Conservation (phyloP, 345 rosid species). For the Melastoma malabathricum region DNA sequence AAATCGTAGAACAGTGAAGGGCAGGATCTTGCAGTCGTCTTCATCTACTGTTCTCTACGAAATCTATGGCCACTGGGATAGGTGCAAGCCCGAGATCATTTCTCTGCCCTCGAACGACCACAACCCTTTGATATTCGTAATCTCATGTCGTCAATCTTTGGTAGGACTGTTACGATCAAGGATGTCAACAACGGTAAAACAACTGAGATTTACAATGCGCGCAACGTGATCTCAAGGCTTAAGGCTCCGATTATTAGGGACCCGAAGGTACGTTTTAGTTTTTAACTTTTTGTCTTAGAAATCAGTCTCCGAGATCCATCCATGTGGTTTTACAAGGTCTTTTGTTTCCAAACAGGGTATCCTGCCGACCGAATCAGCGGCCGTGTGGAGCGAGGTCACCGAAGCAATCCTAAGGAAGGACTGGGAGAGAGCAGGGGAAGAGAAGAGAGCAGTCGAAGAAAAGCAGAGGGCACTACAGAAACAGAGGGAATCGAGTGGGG, state of each 20-base stretch:
- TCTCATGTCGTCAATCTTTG: not conserved
- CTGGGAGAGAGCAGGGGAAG: conserved; percentile 66
- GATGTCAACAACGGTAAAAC: conserved; percentile 33
- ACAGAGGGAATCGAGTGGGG: conserved; percentile 30
- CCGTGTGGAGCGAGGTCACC: conserved; percentile 65
- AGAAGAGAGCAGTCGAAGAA: conserved; percentile 52
- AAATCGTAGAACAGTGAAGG: conserved; percentile 38
- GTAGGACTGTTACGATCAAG: conserved; percentile 51
- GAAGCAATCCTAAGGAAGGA: conserved; percentile 37
- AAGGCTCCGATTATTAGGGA: conserved; percentile 48
- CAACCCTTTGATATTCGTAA: not conserved
- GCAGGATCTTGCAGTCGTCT: conserved; percentile 44
- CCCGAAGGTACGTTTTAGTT: conserved; percentile 26
- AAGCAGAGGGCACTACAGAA: conserved; percentile 38
- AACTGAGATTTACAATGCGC: conserved; percentile 45
- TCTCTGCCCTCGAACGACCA: too few relatives aligned
- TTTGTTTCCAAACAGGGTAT: conserved; percentile 31
- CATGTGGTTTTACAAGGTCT: not conserved
- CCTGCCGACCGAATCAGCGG: conserved; percentile 41
- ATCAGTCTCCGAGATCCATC: not conserved
- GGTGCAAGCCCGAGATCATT: conserved; percentile 17
- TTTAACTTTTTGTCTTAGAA: not conserved
- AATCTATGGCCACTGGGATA: conserved; percentile 65
- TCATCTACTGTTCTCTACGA: conserved; percentile 30
- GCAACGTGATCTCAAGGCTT: conserved; percentile 34